A percentile compares a stretch with the other conserved stretches of the same genome.
phyloP scores from a whole-genome alignment of 768 basidiomycete species.

The Cystobasidium onofrii region DNA sequence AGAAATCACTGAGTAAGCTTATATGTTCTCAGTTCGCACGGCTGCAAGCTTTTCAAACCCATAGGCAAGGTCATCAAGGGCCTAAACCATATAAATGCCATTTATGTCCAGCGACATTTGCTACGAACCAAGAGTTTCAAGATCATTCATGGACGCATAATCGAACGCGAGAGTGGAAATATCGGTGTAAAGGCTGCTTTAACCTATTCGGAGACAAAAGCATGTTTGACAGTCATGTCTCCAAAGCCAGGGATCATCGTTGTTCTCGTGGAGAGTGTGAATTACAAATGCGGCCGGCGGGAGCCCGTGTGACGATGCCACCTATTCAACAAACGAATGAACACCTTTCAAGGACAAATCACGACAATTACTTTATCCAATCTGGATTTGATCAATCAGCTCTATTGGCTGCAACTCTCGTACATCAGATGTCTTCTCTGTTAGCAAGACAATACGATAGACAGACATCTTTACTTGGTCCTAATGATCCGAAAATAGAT shows the following conservation, averaged over 20 bases:
- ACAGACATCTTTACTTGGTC: slow-evolving; percentile 11
- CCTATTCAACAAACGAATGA: background rate
- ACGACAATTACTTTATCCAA: background rate
- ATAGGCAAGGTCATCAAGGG: background rate
- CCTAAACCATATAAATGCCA: slow-evolving; percentile 2
- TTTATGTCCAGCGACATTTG: slow-evolving; percentile 1
- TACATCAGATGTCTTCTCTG: background rate
- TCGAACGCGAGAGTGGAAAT: slow-evolving; percentile 10
- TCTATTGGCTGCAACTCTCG: slow-evolving; percentile 5
- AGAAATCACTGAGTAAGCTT: background rate
- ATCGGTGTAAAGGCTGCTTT: slow-evolving; percentile 24
- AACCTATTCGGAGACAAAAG: slow-evolving; percentile 21
- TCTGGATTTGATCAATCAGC: background rate
- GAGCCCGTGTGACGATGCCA: background rate
- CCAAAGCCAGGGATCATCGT: background rate
- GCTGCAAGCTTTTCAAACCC: background rate
- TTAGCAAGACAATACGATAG: slow-evolving; percentile 25
- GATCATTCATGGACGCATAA: slow-evolving; percentile 18
- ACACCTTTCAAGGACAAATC: background rate
- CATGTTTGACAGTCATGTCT: slow-evolving; percentile 11
- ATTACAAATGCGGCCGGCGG: slow-evolving; percentile 7
- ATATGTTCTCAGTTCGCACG: background rate
- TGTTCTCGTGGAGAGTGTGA: slow-evolving; percentile 9
- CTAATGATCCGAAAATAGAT: slow-evolving; percentile 19
- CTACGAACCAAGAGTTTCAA: background rate